A percentile compares a stretch with the other conserved stretches of the same genome.
phyloP scores from a whole-genome alignment of 2,329 filamentous ascomycete species.

The Capronia coronata region DNA sequence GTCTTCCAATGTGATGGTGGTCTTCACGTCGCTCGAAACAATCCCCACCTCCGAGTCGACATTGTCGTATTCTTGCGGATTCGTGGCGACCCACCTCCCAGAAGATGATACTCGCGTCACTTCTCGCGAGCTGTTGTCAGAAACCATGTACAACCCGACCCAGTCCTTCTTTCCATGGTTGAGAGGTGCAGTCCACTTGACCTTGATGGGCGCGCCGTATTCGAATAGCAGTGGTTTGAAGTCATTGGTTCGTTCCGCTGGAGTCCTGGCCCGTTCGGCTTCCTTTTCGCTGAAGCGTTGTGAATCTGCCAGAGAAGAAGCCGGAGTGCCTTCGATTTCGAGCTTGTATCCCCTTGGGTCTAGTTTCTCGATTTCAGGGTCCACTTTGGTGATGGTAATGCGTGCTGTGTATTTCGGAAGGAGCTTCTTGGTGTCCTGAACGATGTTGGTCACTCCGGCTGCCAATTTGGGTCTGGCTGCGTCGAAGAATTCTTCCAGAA shows the following conservation, averaged over 20 bases:
- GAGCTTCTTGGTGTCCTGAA: conserved; percentile 77
- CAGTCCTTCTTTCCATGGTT: conserved; percentile 89
- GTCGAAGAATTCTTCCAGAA: conserved; percentile 86
- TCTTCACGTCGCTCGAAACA: conserved; percentile 58
- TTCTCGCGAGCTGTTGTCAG: conserved; percentile 82
- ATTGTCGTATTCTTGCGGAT: conserved; percentile 67
- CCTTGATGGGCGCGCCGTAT: conserved; percentile 82
- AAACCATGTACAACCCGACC: conserved; percentile 94
- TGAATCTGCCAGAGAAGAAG: conserved; percentile 45
- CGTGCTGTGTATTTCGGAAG: conserved; percentile 86
- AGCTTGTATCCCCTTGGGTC: conserved; percentile 76
- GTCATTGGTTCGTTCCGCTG: conserved; percentile 51
- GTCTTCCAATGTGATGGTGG: conserved; percentile 37
- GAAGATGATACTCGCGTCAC: conserved; percentile 76
- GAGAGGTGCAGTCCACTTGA: conserved; percentile 81
- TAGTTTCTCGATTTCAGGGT: conserved; percentile 71
- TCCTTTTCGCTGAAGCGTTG: conserved; percentile 66
- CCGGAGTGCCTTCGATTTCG: conserved; percentile 61
- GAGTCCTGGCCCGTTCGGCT: conserved; percentile 61
- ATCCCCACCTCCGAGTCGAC: conserved; percentile 70
- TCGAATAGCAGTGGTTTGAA: conserved; percentile 73
- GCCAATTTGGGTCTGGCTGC: conserved; percentile 77
- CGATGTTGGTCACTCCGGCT: conserved; percentile 75
- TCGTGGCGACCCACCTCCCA: conserved; percentile 82
- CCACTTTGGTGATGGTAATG: conserved; percentile 71